These are phyloP conservation scores for Cladosporium oxysporum DNA, from an alignment of 2,329 filamentous ascomycete species.

Conservation along the genomic window DNA sequence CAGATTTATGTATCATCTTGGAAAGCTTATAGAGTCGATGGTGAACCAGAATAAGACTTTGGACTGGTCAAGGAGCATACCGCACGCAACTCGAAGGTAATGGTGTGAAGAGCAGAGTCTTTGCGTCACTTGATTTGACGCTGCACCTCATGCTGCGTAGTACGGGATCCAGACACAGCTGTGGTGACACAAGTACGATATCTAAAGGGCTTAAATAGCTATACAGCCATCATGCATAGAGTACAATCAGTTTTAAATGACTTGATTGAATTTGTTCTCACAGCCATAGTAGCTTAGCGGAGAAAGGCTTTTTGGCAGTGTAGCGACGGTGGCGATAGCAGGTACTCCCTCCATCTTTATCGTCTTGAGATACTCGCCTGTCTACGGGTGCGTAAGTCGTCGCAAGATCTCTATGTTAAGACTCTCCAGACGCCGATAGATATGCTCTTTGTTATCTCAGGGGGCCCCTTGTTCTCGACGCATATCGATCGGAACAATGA, in stretches of 20 bases:
- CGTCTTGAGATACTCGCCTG: not conserved
- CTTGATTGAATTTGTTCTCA: not conserved
- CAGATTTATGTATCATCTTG: not conserved
- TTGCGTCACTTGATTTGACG: not conserved
- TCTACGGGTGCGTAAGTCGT: not conserved
- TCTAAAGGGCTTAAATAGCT: not conserved
- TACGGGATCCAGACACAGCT: not conserved
- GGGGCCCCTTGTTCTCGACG: not conserved
- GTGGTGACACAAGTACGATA: not conserved
- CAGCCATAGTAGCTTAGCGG: not conserved
- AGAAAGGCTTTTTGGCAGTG: not conserved
- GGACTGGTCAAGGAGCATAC: not conserved
- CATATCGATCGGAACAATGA: not conserved
- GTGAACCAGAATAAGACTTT: not conserved
- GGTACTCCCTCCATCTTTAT: not conserved
- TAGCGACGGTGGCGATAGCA: not conserved
- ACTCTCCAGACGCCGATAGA: not conserved
- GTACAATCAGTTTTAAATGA: not conserved
- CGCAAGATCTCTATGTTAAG: not conserved
- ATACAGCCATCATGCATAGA: not conserved
- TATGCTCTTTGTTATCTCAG: not conserved
- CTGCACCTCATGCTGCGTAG: not conserved
- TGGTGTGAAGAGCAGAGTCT: not conserved
- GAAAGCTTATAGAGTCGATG: not conserved
- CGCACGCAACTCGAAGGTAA: not conserved